Base-by-base conservation (phyloP, 2,329 filamentous ascomycete species). In the Acephala macrosclerotiorum region DNA sequence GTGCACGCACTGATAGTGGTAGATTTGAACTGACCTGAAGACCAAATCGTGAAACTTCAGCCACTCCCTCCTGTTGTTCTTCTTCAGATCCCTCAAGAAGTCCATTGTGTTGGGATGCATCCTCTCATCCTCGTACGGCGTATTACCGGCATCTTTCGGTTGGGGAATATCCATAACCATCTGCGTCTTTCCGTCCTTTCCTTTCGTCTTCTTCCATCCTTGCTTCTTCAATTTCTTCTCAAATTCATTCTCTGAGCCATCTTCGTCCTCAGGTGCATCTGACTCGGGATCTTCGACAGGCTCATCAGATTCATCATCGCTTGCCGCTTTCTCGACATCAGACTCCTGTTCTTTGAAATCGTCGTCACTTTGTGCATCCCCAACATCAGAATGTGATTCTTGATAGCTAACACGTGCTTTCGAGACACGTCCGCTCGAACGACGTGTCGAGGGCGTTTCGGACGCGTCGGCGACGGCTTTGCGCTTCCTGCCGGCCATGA, bases 41-140 rank as follows among this genome's bases (percentile, higher is more conserved):
- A 58, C 56, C 12, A 62, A 60, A 22, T 53, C 70, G 79, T 70
- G 76, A 87, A 85, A 78, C 71, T 88, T 87, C 7, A 89, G 78
- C 87, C 87, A 90, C 0, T 79, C 73, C 35, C 87, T 80, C 65
- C 83, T 79, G 70, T 90, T 90, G 71, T 89, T 86, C 14, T 80
- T 83, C 73, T 85, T 87, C 42, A 90, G 80, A 60, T 89, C 87
- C 47, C 77, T 78, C 45, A 90, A 78, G 70, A 89, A 89, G 1
- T 82, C 76, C 55, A 89, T 67, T 0, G 87, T 89, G 66, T 89
- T 89, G 33, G 79, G 80, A 70, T 89, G 87, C 4, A 89, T 66
- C 29, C 77, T 82, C 25, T 81, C 76, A 42, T 87, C 84, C 38
- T 80, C 79, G 65, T 89, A 89, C 1, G 82, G 77, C 16, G 82